Base-by-base conservation (phyloP, 1,284 basidiomycete genomes). In the Microbotryum violaceum region DNA sequence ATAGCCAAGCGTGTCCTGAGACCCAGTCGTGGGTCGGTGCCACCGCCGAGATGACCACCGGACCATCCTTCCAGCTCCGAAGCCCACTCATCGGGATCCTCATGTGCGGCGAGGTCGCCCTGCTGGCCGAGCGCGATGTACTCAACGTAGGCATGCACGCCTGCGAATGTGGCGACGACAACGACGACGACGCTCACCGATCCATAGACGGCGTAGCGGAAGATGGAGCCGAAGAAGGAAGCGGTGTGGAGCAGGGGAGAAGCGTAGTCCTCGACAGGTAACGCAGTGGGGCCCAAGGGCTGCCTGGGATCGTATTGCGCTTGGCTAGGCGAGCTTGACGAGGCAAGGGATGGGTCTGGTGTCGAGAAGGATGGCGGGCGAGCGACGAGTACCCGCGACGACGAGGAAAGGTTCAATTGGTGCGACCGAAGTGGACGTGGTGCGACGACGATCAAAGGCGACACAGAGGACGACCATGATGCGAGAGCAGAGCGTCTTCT, bases 101-200 rank as follows among this genome's bases (percentile, higher is more conserved):
- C 27, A 6, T 54, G 16, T 3, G 46, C 47, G 27, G 54, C 20
- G 18, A 25, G 29, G 33, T 48, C 48, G 7, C 44, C 49, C 2
- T 54, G 58, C n/a, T 60, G 61, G 23, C 52, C 21, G 10, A 60
- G 54, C 37, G 63, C 65, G 44, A 69, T 52, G 31, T 67, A 59
- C 56, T 73, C 72, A 47, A 73, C 68, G 61, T 69, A 73, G 33
- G 65, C 55, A 58, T 73, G 72, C 0, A 67, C 25, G 7, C 60
- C 68, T 20, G 64, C 57, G 56, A 70, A 61, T 1, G 56, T 55
- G 2, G 60, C 27, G 14, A 62, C 37, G 7, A 53, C 60, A 7
- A 65, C 12, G 9, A 61, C 4, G 52, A 70, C 70, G 57, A 72
- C 33, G 23, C 53, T 61, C 37, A 70, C 62, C 7, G 66, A 64